These are phyloP conservation scores for Cetradonia linearis DNA, from an alignment of 495 filamentous ascomycete genomes.

Conservation along the genomic window DNA sequence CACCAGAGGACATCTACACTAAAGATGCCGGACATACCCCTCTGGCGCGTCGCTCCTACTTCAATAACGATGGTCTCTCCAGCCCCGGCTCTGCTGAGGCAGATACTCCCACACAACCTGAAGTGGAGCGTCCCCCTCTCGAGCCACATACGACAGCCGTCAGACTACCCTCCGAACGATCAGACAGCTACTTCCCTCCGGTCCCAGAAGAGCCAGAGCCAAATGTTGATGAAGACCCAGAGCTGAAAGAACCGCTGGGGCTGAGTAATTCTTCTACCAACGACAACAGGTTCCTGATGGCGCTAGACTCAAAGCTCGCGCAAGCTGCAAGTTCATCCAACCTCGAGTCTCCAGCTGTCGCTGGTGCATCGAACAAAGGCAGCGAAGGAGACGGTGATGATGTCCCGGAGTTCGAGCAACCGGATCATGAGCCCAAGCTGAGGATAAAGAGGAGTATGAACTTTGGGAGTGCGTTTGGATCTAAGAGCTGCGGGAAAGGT, in stretches of 20 bases:
- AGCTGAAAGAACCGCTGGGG: slow-evolving; percentile 20
- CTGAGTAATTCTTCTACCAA: slow-evolving; percentile 15
- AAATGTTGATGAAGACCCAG: slow-evolving; percentile 17
- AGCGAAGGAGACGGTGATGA: slow-evolving; percentile 14
- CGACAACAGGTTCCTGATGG: slow-evolving; percentile 21
- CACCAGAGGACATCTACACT: slow-evolving; percentile 9
- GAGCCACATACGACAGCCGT: slow-evolving; percentile 9
- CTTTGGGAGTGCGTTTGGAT: slow-evolving; percentile 23
- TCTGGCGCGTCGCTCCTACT: slow-evolving; percentile 11
- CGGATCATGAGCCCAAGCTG: slow-evolving; percentile 18
- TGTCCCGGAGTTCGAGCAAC: slow-evolving; percentile 20
- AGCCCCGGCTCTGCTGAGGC: slow-evolving; percentile 4
- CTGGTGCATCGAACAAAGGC: slow-evolving; percentile 14
- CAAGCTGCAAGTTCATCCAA: slow-evolving; percentile 16
- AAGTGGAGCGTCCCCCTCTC: slow-evolving; percentile 9
- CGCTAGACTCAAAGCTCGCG: slow-evolving; percentile 23
- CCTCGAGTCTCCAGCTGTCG: neutral
- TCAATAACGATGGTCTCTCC: slow-evolving; percentile 13
- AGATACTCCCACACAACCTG: slow-evolving; percentile 13
- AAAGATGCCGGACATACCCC: slow-evolving; percentile 25
- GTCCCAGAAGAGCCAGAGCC: neutral
- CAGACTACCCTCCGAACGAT: slow-evolving; percentile 20
- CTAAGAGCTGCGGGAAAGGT: slow-evolving; percentile 8
- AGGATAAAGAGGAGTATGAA: slow-evolving; percentile 26
- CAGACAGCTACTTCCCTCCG: slow-evolving; percentile 23